Percentiles rank a stretch among this genome's conserved stretches.
Evolutionary conservation across 129 eudicot species (phyloP).

Genomic region (carrot (Daucus carota)): DNA sequence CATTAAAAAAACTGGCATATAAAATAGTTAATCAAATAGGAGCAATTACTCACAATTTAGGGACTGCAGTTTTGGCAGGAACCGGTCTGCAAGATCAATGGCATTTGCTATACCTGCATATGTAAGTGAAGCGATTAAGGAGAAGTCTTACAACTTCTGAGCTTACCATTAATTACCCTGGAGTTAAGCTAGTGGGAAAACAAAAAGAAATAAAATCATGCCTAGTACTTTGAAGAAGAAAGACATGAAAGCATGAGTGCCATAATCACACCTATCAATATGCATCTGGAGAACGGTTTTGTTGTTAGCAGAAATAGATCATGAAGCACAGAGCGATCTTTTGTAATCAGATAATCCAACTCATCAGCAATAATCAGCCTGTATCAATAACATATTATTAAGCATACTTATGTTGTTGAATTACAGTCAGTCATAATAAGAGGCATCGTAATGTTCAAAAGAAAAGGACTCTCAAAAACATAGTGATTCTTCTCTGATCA

Average conservation of each 20-base stretch:
- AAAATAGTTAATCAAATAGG: not conserved
- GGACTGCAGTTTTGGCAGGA: conserved; percentile 90
- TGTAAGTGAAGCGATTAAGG: not conserved
- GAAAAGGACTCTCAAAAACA: not conserved
- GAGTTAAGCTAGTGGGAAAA: not conserved
- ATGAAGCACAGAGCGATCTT: conserved; percentile 87
- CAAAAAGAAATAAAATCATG: not conserved
- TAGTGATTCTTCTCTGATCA: not conserved
- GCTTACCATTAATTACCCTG: not conserved
- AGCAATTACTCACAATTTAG: conserved; percentile 67
- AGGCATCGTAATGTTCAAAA: not conserved
- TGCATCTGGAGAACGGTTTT: conserved; percentile 67
- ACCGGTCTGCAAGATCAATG: conserved; percentile 90
- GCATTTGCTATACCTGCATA: conserved; percentile 91
- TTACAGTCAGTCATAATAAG: not conserved
- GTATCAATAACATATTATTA: conserved; percentile 7
- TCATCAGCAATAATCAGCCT: conserved; percentile 92
- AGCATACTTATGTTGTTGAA: not conserved
- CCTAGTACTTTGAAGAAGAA: not conserved
- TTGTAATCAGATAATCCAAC: conserved; percentile 89
- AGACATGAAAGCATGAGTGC: not conserved
- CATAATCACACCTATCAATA: conserved; percentile 55
- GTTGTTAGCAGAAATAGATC: conserved; percentile 94
- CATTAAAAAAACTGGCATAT: not conserved
- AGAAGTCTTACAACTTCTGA: not conserved